Evolutionary conservation across 2,329 filamentous ascomycete genomes (phyloP).

Genomic region (Herpotrichia juniperi): DNA sequence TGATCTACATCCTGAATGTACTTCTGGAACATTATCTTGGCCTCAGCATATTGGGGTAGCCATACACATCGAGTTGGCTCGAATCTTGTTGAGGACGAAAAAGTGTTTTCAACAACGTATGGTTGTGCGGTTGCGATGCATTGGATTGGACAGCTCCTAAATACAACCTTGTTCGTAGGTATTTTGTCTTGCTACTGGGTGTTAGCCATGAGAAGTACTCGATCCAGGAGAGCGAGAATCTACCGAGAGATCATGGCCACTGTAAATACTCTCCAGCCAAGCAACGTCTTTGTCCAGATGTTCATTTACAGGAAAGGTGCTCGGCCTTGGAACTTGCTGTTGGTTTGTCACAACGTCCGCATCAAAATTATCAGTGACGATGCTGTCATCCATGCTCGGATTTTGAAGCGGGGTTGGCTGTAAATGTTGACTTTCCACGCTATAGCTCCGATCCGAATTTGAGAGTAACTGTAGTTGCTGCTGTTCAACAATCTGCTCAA

Average conservation of each 20-base stretch:
- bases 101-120: constrained; percentile 1
- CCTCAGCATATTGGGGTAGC: constrained; percentile 43
- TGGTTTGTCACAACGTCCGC: background rate
- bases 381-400: background rate
- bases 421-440: background rate
- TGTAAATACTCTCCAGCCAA: constrained; percentile 22
- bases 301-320: constrained; percentile 3
- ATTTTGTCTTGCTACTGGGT: constrained; percentile 1
- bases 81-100: background rate
- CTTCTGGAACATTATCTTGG: constrained; percentile 38
- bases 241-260: constrained; percentile 11
- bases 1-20: constrained; percentile 40
- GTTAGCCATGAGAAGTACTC: background rate
- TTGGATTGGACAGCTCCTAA: constrained; percentile 15
- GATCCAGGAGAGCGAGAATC: too few relatives aligned
- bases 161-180: constrained; percentile 8
- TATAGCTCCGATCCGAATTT: background rate
- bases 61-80: constrained; percentile 32
- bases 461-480: background rate
- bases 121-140: constrained; percentile 1
- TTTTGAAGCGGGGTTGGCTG: background rate
- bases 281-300: constrained; percentile 18
- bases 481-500: constrained; percentile 17
- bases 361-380: background rate
- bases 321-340: background rate